Percentiles rank a stretch among this genome's conserved stretches.
These are phyloP conservation scores for Domatiomyces globalis DNA, from an alignment of 2,329 filamentous ascomycete genomes.

Conservation along the genomic window DNA sequence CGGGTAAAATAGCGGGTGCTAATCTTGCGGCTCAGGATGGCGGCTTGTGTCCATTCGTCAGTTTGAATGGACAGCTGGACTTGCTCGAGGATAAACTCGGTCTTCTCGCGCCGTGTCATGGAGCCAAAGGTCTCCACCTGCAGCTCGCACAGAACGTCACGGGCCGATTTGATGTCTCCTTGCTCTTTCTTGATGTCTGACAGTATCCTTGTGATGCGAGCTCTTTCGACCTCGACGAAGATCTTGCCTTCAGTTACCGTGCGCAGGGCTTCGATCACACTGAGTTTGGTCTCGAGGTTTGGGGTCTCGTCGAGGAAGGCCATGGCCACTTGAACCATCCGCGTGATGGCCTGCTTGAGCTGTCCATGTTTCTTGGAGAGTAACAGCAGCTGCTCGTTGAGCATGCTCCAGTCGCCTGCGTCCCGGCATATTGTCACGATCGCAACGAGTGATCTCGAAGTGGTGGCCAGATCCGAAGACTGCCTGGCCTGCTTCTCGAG, in stretches of 20 bases:
- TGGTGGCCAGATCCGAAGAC: slow-evolving; percentile 92
- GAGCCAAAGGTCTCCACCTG: slow-evolving; percentile 98
- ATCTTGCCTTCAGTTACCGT: slow-evolving; percentile 99
- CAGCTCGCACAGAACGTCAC: slow-evolving; percentile 88
- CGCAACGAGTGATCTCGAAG: slow-evolving; percentile 70
- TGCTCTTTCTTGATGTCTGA: slow-evolving; percentile 96
- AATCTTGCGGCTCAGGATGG: slow-evolving; percentile 90
- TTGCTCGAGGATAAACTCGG: slow-evolving; percentile 93
- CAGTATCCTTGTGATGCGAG: slow-evolving; percentile 83
- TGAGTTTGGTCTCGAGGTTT: slow-evolving; percentile 72
- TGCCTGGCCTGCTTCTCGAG: slow-evolving; percentile 97
- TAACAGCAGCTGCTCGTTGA: slow-evolving; percentile 92
- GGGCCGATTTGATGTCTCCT: slow-evolving; percentile 77
- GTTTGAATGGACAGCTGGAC: slow-evolving; percentile 89
- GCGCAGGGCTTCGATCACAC: slow-evolving; percentile 83
- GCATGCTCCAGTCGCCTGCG: slow-evolving; percentile 77
- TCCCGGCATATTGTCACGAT: slow-evolving; percentile 94
- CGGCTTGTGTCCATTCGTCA: slow-evolving; percentile 89
- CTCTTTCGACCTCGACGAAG: slow-evolving; percentile 96
- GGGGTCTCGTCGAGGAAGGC: slow-evolving; percentile 77
- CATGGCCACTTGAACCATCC: slow-evolving; percentile 98
- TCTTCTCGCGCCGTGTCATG: slow-evolving; percentile 95
- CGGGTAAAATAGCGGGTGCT: slow-evolving; percentile 82
- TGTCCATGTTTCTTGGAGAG: slow-evolving; percentile 99
- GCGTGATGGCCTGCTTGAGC: slow-evolving; percentile 96